Base-by-base conservation (phyloP, 805 yeast species). In the Barnettozyma botsteinii region DNA sequence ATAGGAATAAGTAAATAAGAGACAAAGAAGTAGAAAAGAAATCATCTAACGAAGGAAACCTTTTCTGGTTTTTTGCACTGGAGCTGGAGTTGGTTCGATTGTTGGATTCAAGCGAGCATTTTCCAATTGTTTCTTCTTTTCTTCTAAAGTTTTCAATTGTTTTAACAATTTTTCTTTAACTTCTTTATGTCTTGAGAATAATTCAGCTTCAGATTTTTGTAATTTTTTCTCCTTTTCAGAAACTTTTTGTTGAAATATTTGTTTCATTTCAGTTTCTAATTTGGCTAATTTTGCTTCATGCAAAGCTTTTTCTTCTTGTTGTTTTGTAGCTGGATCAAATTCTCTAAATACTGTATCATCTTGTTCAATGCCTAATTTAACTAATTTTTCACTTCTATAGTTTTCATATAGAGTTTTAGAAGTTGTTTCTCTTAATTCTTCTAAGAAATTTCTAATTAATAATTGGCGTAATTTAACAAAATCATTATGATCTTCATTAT, bases 201-300 rank as follows among this genome's bases (percentile, higher is more conserved):
- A 75, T 65, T 93, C 99, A 42, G 95, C 93, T 69, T 93, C 98
- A 34, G 96, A 86, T 67, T 86, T 85, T 69, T 89, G 96, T 59
- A 93, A 76, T 69, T 91, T 91, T 75, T 88, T 86, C 66, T 93
- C 99, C 79, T 93, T 94, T 66, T 89, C 96, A 43, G 83, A 70
- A 24, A 93, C 98, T 70, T 93, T 93, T 59, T 85, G 93, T 67
- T 89, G 95, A 79, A 93, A 93, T 41, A 93, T 95, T 21, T 81
- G 73, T 69, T 91, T 89, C 97, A 93, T 88, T 66, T 93, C 98
- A 30, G 87, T 77, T 69, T 93, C 98, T 82, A 93, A 77, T 70
- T 86, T 87, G 42, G 89, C 83, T 55, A 93, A 73, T 60, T 91
- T 88, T 47, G 95, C 95, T 67, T 87, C 96, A 61, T 93, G 98